Conservation (phyloP, 192 early-diverging fungal genomes). For the Ramicandelaber brevisporus region DNA sequence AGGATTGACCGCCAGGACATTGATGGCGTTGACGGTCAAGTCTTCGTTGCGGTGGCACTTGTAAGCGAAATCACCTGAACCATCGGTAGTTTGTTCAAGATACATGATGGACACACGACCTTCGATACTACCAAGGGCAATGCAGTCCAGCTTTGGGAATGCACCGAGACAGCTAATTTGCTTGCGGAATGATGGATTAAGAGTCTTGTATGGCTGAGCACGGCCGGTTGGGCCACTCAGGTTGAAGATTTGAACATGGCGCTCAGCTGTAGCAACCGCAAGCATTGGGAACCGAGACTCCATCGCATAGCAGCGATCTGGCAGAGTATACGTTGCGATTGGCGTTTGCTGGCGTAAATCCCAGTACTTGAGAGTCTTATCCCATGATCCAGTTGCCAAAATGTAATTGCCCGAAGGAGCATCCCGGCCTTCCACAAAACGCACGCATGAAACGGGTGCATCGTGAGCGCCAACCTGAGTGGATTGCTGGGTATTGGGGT, state of each 20-base stretch:
- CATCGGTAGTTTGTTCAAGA: constrained; percentile 11
- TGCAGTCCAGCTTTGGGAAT: constrained; percentile 53
- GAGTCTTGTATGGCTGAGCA: constrained; percentile 42
- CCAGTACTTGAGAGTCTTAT: constrained; percentile 95
- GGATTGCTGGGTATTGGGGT: constrained; percentile 55
- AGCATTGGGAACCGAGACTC: constrained; percentile 53
- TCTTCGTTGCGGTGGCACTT: constrained; percentile 66
- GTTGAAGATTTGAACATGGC: constrained; percentile 57
- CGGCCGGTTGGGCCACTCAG: constrained; percentile 50
- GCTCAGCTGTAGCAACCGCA: constrained; percentile 83
- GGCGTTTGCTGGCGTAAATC: constrained; percentile 59
- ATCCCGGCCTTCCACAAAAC: constrained; percentile 45
- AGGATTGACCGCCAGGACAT: constrained; percentile 46
- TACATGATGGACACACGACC: constrained; percentile 85
- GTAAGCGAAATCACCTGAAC: constrained; percentile 58
- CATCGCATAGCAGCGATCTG: constrained; percentile 80
- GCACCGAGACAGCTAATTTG: constrained; percentile 55
- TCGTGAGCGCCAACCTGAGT: constrained; percentile 72
- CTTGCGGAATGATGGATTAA: constrained; percentile 18
- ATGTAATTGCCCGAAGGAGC: constrained; percentile 24
- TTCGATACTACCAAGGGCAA: constrained; percentile 81
- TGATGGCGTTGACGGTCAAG: constrained; percentile 26
- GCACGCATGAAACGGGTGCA: constrained; percentile 56
- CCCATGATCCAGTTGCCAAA: constrained; percentile 80
- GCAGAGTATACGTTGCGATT: constrained; percentile 38